Conservation (phyloP, 2,329 filamentous ascomycete genomes). For the Ampelomyces quisqualis region DNA sequence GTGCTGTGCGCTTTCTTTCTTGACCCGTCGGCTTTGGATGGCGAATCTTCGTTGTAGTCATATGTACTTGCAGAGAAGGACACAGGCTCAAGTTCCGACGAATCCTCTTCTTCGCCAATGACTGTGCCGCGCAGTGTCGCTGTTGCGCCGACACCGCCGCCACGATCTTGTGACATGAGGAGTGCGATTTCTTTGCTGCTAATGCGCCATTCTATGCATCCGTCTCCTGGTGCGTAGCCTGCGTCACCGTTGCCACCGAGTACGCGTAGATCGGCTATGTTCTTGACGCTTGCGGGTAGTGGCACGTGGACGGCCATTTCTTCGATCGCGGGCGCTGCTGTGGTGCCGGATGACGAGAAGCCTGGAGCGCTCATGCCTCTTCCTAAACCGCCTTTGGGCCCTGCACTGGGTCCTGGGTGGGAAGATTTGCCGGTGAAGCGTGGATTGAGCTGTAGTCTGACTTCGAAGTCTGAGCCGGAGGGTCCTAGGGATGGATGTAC, state of each 20-base stretch:
- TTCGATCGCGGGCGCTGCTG: conserved; percentile 58
- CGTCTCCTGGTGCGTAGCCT: conserved; percentile 72
- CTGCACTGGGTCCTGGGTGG: conserved; percentile 42
- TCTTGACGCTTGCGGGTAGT: conserved; percentile 75
- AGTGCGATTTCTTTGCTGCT: conserved; percentile 69
- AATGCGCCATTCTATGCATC: conserved; percentile 78
- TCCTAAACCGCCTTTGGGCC: conserved; percentile 19
- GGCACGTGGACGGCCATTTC: conserved; percentile 77
- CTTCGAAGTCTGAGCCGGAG: conserved; percentile 82
- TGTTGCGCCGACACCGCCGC: conserved; percentile 59
- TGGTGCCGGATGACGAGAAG: conserved; percentile 38
- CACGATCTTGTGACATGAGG: conserved; percentile 40
- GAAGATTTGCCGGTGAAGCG: conserved; percentile 46
- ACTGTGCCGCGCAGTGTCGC: conserved; percentile 80
- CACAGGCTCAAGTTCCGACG: conserved; percentile 28
- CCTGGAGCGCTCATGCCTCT: conserved; percentile 27
- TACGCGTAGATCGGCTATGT: conserved; percentile 77
- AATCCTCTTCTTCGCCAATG: conserved; percentile 59
- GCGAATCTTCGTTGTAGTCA: conserved; percentile 37
- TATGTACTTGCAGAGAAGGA: conserved; percentile 27
- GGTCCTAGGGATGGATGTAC: conserved; percentile 77
- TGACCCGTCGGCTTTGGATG: not conserved
- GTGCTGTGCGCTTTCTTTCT: conserved; percentile 19
- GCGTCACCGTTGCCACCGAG: conserved; percentile 80
- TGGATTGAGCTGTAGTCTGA: conserved; percentile 69